Evolutionary conservation across 2,329 filamentous ascomycete genomes (phyloP).

Genomic region (Fusarium sp.): DNA sequence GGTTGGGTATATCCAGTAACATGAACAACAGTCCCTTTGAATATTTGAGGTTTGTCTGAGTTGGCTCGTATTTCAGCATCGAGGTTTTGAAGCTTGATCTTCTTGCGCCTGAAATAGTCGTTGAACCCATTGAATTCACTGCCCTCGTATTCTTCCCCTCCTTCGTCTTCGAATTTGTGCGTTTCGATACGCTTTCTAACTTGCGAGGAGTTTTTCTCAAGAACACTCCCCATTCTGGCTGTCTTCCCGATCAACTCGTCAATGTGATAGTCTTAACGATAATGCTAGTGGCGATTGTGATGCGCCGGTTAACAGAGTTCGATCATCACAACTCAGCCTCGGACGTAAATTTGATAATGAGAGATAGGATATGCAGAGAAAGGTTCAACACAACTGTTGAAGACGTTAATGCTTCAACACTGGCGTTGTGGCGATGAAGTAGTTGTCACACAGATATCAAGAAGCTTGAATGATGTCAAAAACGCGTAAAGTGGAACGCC

Average conservation of each 20-base stretch:
- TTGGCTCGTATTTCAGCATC: conserved; percentile 81
- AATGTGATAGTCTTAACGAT: conserved; percentile 1
- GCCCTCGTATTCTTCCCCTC: conserved; percentile 88
- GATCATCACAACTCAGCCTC: conserved; percentile 3
- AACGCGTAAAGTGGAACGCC: conserved; percentile 51
- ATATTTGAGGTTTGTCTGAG: conserved; percentile 80
- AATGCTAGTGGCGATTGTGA: background rate
- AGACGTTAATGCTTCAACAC: background rate
- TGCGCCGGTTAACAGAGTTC: background rate
- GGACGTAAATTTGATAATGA: background rate
- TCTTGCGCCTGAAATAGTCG: conserved; percentile 95
- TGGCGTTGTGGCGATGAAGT: background rate
- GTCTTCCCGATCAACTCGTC: background rate
- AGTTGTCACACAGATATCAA: background rate
- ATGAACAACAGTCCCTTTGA: conserved; percentile 89
- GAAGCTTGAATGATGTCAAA: conserved; percentile 14
- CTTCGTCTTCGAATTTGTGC: conserved; percentile 81
- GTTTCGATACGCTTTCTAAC: conserved; percentile 69
- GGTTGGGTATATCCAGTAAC: conserved; percentile 97
- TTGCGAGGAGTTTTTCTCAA: conserved; percentile 70
- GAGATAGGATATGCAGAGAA: background rate
- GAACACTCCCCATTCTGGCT: conserved; percentile 64
- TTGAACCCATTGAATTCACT: conserved; percentile 89
- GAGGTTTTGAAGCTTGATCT: conserved; percentile 95
- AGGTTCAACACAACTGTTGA: background rate